Percentiles rank a stretch among this genome's conserved stretches.
phyloP scores from a whole-genome alignment of 345 rosid species.

The Gossypium mustelinum region DNA sequence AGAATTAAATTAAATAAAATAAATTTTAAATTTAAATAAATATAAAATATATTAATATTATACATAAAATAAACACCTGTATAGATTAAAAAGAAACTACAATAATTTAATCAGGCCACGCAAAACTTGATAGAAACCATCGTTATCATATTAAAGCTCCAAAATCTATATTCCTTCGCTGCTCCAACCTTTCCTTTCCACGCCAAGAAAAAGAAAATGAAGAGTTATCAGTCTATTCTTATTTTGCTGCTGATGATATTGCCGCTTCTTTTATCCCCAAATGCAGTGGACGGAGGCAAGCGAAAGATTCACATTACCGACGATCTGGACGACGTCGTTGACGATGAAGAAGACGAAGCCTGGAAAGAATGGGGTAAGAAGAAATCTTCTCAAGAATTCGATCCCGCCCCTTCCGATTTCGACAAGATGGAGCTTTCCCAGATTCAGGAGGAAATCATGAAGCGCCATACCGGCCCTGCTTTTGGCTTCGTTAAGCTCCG shows the following conservation, averaged over 20 bases:
- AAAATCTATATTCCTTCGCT: background rate
- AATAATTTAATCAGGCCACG: too few relatives aligned
- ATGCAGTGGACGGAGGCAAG: conserved; percentile 43
- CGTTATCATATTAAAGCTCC: too few relatives aligned
- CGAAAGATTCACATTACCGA: conserved; percentile 70
- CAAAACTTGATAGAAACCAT: too few relatives aligned
- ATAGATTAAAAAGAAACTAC: too few relatives aligned
- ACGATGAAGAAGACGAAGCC: conserved; percentile 85
- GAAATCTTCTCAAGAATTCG: conserved; percentile 32
- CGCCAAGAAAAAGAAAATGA: background rate
- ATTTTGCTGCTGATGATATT: conserved; percentile 22
- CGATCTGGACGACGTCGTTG: conserved; percentile 80
- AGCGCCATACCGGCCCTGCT: conserved; percentile 54
- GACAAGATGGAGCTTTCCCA: conserved; percentile 46
- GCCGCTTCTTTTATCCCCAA: conserved; percentile 16
- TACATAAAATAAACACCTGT: too few relatives aligned
- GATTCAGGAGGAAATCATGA: conserved; percentile 66
- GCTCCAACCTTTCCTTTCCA: background rate
- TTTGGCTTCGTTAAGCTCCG: conserved; percentile 91
- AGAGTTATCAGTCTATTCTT: background rate
- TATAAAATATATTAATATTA: too few relatives aligned
- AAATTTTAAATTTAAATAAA: too few relatives aligned
- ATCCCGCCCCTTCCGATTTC: conserved; percentile 66
- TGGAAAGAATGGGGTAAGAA: conserved; percentile 92
- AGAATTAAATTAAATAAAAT: too few relatives aligned